These are phyloP conservation scores for Plasmodiophora brassicae DNA, from an alignment of 208 protist genomes.

Conservation along the genomic window DNA sequence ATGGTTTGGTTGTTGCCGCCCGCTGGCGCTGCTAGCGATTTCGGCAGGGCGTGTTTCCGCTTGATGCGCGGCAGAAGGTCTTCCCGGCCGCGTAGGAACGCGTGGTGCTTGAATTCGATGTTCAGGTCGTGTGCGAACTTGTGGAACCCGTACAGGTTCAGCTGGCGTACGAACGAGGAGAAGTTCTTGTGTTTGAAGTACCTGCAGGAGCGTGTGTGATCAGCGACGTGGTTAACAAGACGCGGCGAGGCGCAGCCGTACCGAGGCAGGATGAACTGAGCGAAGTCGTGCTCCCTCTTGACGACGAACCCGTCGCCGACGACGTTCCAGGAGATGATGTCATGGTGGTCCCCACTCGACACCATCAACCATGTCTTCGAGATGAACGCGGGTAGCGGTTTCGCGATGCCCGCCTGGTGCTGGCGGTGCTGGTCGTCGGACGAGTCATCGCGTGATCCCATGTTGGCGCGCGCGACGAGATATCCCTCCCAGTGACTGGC, in stretches of 20 bases:
- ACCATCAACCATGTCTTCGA: slow-evolving; percentile 27
- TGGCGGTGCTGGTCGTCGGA: too few species aligned
- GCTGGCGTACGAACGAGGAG: slow-evolving; percentile 26
- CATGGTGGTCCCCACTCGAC: neutral
- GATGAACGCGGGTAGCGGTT: slow-evolving; percentile 16
- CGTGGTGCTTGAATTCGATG: slow-evolving; percentile 29
- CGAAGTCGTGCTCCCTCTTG: slow-evolving; percentile 26
- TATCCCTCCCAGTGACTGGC: too few species aligned
- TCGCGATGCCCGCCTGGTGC: neutral
- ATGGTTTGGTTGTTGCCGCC: neutral
- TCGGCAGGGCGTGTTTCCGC: neutral
- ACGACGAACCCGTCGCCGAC: neutral
- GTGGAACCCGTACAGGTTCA: slow-evolving; percentile 30
- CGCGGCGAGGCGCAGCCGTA: neutral
- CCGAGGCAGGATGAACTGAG: slow-evolving; percentile 11
- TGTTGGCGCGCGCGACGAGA: too few species aligned
- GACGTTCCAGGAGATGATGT: slow-evolving; percentile 27
- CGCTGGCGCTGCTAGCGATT: too few species aligned
- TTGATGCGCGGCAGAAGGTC: neutral
- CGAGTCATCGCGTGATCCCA: too few species aligned
- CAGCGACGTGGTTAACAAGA: too few species aligned
- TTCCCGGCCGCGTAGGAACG: neutral
- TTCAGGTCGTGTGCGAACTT: slow-evolving; percentile 15
- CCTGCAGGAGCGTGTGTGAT: too few species aligned
- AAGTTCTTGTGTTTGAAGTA: slow-evolving; percentile 35